These are phyloP conservation scores for Exophiala phaeomuriformis DNA, from an alignment of 2,329 filamentous ascomycete genomes.

Conservation along the genomic window DNA sequence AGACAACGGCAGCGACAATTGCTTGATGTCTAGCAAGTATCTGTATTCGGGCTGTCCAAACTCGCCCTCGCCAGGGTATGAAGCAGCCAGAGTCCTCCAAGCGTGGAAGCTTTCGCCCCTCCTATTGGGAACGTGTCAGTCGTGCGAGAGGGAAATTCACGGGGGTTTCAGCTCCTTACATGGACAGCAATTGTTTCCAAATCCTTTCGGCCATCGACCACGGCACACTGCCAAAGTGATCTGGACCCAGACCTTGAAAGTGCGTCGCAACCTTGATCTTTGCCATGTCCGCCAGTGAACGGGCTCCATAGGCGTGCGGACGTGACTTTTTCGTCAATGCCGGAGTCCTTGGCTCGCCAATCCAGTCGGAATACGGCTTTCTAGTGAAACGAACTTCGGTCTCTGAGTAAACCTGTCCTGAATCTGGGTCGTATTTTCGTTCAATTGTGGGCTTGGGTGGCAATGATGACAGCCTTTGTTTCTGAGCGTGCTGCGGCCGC, in stretches of 20 bases:
- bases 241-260: slow-evolving; percentile 33
- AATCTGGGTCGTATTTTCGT: slow-evolving; percentile 19
- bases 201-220: slow-evolving; percentile 37
- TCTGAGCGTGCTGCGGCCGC: not conserved
- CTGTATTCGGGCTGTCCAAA: slow-evolving; percentile 30
- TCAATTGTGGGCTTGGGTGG: not conserved
- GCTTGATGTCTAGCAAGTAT: slow-evolving; percentile 31
- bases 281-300: slow-evolving; percentile 21
- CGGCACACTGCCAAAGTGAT: slow-evolving; percentile 34
- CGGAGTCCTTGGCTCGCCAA: slow-evolving; percentile 18
- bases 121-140: slow-evolving; percentile 6
- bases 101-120: slow-evolving; percentile 34
- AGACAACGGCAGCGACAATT: slow-evolving; percentile 29
- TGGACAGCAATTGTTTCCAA: slow-evolving; percentile 34
- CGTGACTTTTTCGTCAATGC: slow-evolving; percentile 8
- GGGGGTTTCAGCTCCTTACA: slow-evolving; percentile 27
- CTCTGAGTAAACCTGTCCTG: slow-evolving; percentile 23
- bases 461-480: not conserved
- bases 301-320: slow-evolving; percentile 13
- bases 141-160: not conserved
- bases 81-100: slow-evolving; percentile 38
- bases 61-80: slow-evolving; percentile 31
- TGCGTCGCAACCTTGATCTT: slow-evolving; percentile 26
- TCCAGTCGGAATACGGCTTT: slow-evolving; percentile 21
- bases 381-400: slow-evolving; percentile 11